These are phyloP conservation scores for Mucor circinelloides DNA, from an alignment of 371 early-diverging fungal genomes.

Conservation along the genomic window DNA sequence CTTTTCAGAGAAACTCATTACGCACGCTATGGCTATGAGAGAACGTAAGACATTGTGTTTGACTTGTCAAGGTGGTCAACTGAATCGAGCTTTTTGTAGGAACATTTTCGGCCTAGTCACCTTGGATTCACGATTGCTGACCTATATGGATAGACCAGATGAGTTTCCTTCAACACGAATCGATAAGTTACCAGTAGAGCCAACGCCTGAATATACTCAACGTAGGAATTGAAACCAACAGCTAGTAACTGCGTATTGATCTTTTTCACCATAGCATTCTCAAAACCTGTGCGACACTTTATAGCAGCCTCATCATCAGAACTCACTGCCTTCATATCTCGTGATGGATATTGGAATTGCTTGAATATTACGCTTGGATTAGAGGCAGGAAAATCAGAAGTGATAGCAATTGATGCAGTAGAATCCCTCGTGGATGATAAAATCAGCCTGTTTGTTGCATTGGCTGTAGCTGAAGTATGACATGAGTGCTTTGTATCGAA, in stretches of 20 bases:
- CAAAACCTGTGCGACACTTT: slow-evolving; percentile 39
- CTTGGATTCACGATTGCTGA: slow-evolving; percentile 39
- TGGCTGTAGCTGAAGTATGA: slow-evolving; percentile 45
- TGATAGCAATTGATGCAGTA: slow-evolving; percentile 47
- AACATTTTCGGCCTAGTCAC: slow-evolving; percentile 49
- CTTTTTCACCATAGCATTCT: slow-evolving; percentile 10
- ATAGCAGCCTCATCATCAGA: slow-evolving; percentile 48
- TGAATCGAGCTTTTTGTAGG: slow-evolving; percentile 13
- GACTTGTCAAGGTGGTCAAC: neutral
- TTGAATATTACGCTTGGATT: slow-evolving; percentile 38
- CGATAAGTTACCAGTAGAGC: slow-evolving; percentile 26
- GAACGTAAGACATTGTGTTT: slow-evolving; percentile 39
- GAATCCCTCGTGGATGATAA: slow-evolving; percentile 30
- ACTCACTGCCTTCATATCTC: slow-evolving; percentile 43
- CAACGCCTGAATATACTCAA: slow-evolving; percentile 25
- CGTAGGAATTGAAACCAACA: neutral
- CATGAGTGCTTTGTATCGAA: neutral
- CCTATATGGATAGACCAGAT: slow-evolving; percentile 39
- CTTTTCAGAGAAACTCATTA: slow-evolving; percentile 52
- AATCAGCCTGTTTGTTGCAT: slow-evolving; percentile 25
- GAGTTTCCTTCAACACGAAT: slow-evolving; percentile 52
- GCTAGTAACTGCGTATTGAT: neutral
- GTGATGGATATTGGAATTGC: slow-evolving; percentile 54
- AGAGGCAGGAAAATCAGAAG: slow-evolving; percentile 42
- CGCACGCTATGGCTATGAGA: slow-evolving; percentile 48